Percentiles rank a stretch among this genome's conserved stretches.
Evolutionary conservation across 805 yeast species (phyloP).

Genomic region (Candida vaughaniae): DNA sequence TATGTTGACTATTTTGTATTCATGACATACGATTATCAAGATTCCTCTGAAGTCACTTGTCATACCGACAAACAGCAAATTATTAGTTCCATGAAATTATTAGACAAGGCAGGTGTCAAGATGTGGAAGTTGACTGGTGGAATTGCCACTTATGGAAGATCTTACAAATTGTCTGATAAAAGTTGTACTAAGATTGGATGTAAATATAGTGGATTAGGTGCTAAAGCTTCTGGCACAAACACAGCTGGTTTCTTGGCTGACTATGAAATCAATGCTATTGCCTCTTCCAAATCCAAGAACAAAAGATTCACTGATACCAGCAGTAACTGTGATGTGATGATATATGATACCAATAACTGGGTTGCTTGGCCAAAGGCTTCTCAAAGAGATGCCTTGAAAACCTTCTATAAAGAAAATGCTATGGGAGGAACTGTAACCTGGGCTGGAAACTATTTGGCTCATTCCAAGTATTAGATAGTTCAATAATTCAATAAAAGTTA

Average conservation of each 20-base stretch:
- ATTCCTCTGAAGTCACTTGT: slow-evolving; percentile 11
- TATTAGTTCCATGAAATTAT: slow-evolving; percentile 12
- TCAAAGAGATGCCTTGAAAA: slow-evolving; percentile 9
- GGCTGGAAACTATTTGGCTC: slow-evolving; percentile 13
- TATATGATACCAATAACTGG: slow-evolving; percentile 14
- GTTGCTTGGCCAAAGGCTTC: slow-evolving; percentile 17
- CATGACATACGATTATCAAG: slow-evolving; percentile 18
- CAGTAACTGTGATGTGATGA: slow-evolving; percentile 18
- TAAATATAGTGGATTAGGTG: slow-evolving; percentile 15
- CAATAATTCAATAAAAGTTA: too few species aligned
- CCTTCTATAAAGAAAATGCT: slow-evolving; percentile 13
- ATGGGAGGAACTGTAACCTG: slow-evolving; percentile 18
- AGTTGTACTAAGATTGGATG: slow-evolving; percentile 15
- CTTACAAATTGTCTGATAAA: slow-evolving; percentile 11
- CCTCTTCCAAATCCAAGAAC: slow-evolving; percentile 6
- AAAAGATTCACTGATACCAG: slow-evolving; percentile 13
- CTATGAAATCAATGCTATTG: slow-evolving; percentile 14
- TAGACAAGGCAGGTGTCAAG: slow-evolving; percentile 19
- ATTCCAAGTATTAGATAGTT: not conserved
- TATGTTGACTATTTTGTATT: slow-evolving; percentile 17
- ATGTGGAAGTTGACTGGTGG: slow-evolving; percentile 19
- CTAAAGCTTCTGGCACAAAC: slow-evolving; percentile 10
- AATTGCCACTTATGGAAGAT: slow-evolving; percentile 20
- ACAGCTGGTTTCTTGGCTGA: slow-evolving; percentile 16
- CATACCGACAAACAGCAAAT: slow-evolving; percentile 15